A percentile compares a stretch with the other conserved stretches of the same genome.
Conservation (phyloP, 2,329 filamentous ascomycete species). For the Macrophomina phaseolina region DNA sequence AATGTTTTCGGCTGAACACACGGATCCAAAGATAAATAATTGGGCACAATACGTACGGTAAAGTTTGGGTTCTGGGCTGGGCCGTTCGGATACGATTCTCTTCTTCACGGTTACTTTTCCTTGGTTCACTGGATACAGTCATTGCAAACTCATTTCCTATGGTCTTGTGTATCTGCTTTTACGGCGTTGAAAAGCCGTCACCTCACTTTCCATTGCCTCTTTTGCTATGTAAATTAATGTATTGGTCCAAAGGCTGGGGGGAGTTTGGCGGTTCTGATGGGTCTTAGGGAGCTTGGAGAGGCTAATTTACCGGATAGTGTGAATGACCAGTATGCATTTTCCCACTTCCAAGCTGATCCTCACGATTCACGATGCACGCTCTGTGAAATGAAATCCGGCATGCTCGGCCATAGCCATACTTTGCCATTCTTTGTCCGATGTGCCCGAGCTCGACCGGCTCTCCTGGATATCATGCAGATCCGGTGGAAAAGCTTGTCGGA, state of each 20-base stretch:
- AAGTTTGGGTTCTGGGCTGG: background rate
- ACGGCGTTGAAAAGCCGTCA: conserved; percentile 3
- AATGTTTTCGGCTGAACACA: background rate
- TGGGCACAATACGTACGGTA: conserved; percentile 7
- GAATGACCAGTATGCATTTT: no score
- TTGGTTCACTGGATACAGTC: background rate
- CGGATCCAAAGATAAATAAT: conserved; percentile 10
- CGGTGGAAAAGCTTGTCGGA: no score
- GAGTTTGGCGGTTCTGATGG: background rate
- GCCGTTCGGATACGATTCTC: background rate
- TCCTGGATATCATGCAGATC: no score
- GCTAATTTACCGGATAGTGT: no score
- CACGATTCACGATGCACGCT: no score
- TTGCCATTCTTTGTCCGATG: no score
- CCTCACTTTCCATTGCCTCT: background rate
- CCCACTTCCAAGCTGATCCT: no score
- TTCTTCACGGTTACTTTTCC: background rate
- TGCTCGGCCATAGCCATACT: no score
- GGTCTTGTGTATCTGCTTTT: background rate
- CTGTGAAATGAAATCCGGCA: no score
- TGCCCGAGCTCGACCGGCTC: no score
- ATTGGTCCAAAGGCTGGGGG: background rate
- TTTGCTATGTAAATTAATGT: conserved; percentile 15
- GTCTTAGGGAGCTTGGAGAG: background rate
- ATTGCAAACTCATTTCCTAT: background rate